Percentiles rank a stretch among this genome's conserved stretches.
These are phyloP conservation scores for Darksidea phi DNA, from an alignment of 495 filamentous ascomycete genomes.

Conservation along the genomic window DNA sequence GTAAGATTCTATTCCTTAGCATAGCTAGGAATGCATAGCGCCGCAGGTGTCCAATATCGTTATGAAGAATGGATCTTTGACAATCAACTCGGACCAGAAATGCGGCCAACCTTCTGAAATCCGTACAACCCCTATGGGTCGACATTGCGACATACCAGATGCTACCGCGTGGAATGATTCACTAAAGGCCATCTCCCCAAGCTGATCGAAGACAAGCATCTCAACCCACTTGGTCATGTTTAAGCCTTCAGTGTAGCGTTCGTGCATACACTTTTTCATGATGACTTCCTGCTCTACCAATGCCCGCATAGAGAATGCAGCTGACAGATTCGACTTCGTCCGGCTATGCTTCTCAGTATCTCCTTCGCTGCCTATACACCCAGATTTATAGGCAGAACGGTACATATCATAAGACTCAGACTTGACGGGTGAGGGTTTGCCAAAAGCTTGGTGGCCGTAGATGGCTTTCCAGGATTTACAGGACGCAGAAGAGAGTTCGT, in stretches of 20 bases:
- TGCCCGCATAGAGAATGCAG: conserved; percentile 19
- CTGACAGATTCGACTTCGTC: conserved; percentile 1
- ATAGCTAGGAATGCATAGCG: neutral
- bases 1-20: neutral
- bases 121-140: too few species aligned
- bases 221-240: conserved; percentile 4
- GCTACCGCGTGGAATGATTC: conserved; percentile 36
- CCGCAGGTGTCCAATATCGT: conserved; percentile 1
- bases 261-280: conserved; percentile 14
- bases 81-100: conserved; percentile 1
- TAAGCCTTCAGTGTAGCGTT: conserved; percentile 6
- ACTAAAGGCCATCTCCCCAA: conserved; percentile 45
- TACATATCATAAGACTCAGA: too few species aligned
- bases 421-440: conserved; percentile 6
- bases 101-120: neutral
- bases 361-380: too few species aligned
- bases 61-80: neutral
- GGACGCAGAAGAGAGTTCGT: conserved; percentile 39
- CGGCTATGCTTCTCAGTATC: neutral
- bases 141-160: neutral
- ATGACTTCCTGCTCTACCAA: conserved; percentile 25
- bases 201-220: conserved; percentile 37
- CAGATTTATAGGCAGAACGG: too few species aligned
- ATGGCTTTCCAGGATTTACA: conserved; percentile 38
- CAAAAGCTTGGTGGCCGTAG: conserved; percentile 33